Conservation (phyloP, 345 rosid species). For the Adansonia digitata region DNA sequence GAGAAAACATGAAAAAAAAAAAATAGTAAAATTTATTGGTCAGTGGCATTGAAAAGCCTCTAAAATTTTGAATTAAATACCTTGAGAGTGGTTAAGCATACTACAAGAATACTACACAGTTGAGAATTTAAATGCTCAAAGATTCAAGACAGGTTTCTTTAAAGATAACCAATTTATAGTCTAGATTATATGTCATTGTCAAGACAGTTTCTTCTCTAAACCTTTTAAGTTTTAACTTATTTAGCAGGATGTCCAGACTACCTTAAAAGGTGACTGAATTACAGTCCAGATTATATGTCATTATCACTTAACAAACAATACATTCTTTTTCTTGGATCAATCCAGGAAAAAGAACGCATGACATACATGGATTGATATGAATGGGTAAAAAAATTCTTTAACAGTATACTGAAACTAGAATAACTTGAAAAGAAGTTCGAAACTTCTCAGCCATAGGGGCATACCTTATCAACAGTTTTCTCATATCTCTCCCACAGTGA, state of each 20-base stretch:
- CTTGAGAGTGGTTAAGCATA: not conserved
- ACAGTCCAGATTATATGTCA: not conserved
- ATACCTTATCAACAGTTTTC: constrained; percentile 50
- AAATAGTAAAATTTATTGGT: not conserved
- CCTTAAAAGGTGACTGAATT: not conserved
- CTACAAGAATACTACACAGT: not conserved
- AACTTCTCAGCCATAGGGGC: constrained; percentile 23
- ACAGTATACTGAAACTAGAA: not conserved
- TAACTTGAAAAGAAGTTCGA: not conserved
- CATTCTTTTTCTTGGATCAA: constrained; percentile 24
- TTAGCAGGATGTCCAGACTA: not conserved
- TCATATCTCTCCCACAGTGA: constrained; percentile 55
- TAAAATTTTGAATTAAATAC: not conserved
- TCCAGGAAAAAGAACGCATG: not conserved
- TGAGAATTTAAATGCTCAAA: not conserved
- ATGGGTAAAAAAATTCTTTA: constrained; percentile 7
- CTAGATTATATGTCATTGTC: not conserved
- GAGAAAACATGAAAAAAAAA: not conserved
- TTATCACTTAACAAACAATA: not conserved
- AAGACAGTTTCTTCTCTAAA: not conserved
- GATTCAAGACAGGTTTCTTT: not conserved
- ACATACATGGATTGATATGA: not conserved
- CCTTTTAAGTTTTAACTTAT: not conserved
- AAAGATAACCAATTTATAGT: not conserved
- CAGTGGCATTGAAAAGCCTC: not conserved